phyloP scores from a whole-genome alignment of 2,329 filamentous ascomycete species.

The Sclerotinia sclerotiorum region DNA sequence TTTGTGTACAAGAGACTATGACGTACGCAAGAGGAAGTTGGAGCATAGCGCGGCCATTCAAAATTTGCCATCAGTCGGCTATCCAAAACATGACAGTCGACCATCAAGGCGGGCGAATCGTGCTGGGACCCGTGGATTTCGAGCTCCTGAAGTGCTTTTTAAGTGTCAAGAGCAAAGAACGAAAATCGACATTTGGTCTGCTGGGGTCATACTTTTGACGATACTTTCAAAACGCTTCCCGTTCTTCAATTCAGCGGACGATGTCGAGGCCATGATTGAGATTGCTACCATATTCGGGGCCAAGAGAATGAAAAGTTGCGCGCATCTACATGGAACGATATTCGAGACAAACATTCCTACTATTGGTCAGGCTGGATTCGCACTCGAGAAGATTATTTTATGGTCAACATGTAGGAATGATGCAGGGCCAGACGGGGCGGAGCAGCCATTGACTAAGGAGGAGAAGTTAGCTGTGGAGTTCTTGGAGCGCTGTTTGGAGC shows the following conservation, averaged over 20 bases:
- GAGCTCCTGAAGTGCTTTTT: constrained; percentile 92
- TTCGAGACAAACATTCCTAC: constrained; percentile 93
- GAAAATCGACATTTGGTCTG: constrained; percentile 95
- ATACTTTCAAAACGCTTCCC: constrained; percentile 90
- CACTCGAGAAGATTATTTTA: constrained; percentile 87
- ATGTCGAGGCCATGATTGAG: constrained; percentile 96
- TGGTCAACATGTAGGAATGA: constrained; percentile 85
- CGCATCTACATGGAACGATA: constrained; percentile 82
- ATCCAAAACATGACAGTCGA: constrained; percentile 86
- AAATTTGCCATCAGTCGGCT: constrained; percentile 59
- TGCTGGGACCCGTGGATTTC: constrained; percentile 91
- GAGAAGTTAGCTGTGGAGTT: constrained; percentile 75
- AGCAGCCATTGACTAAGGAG: constrained; percentile 57
- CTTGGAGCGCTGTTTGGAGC: constrained; percentile 68
- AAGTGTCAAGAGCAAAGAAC: constrained; percentile 96
- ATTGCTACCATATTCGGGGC: constrained; percentile 92
- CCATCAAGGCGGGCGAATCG: constrained; percentile 89
- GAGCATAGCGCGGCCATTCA: constrained; percentile 59
- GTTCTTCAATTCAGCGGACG: constrained; percentile 98
- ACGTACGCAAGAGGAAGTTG: constrained; percentile 60
- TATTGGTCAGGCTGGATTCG: constrained; percentile 80
- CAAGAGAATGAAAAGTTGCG: constrained; percentile 78
- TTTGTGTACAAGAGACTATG: constrained; percentile 58
- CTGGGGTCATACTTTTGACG: constrained; percentile 94
- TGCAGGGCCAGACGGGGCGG: constrained; percentile 50